phyloP scores from a whole-genome alignment of 352 stramenopile genomes.

The Phytopythium vexans region DNA sequence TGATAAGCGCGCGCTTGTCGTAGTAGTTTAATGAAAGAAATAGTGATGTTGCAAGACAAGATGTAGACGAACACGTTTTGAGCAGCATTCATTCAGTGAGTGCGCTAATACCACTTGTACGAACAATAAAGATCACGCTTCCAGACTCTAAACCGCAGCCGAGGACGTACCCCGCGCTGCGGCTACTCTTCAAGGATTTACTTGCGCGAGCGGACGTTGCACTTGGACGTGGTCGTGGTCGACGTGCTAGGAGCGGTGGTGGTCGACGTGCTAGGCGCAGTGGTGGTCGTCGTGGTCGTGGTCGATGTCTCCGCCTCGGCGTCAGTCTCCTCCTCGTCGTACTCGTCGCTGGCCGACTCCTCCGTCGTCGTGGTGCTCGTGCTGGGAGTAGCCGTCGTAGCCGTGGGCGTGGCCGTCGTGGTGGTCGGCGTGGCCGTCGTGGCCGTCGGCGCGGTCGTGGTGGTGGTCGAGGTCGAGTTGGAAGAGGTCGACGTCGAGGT shows the following conservation, averaged over 20 bases:
- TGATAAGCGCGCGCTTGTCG: neutral
- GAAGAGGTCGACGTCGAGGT: neutral
- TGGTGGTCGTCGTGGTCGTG: neutral
- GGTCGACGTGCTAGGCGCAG: neutral
- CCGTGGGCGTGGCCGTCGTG: neutral
- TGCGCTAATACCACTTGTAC: neutral
- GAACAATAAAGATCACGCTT: neutral
- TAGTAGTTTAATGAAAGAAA: neutral
- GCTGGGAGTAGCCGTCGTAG: neutral
- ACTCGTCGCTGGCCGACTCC: neutral
- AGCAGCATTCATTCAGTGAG: too few relatives aligned
- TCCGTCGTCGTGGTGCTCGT: neutral
- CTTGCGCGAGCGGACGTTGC: constrained; percentile 1
- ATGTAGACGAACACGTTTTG: too few relatives aligned
- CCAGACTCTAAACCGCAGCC: neutral
- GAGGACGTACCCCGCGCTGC: neutral
- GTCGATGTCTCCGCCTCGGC: neutral
- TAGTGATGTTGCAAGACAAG: too few relatives aligned
- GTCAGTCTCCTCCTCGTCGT: neutral
- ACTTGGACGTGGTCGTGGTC: constrained; percentile 1
- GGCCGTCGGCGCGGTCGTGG: neutral
- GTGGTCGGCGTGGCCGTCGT: neutral
- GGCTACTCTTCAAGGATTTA: neutral
- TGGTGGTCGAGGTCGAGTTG: neutral
- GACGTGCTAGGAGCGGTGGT: neutral